phyloP scores from a whole-genome alignment of 1,284 basidiomycete species.

The Cryptococcus hybrid region DNA sequence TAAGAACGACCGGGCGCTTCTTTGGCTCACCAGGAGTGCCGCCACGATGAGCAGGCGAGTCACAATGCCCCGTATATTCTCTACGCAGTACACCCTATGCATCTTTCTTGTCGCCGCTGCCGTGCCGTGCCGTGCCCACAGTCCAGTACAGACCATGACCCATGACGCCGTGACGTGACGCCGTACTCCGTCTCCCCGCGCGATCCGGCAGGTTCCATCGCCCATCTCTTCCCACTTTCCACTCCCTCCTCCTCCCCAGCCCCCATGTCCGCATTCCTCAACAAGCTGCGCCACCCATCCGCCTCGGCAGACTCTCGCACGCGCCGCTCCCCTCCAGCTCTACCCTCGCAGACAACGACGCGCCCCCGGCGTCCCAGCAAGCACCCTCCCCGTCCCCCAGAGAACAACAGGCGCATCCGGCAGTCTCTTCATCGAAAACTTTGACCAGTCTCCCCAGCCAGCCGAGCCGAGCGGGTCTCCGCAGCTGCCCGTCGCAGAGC shows the following conservation, averaged over 20 bases:
- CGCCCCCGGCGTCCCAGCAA: background rate
- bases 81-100: background rate
- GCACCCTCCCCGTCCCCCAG: background rate
- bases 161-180: background rate
- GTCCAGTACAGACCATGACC: background rate
- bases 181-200: background rate
- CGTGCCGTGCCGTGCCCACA: background rate
- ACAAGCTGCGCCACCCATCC: background rate
- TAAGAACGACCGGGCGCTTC: conserved; percentile 1
- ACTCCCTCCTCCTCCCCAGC: background rate
- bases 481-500: no score
- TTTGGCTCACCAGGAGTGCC: conserved; percentile 5
- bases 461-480: background rate
- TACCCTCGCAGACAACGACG: background rate
- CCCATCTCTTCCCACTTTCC: background rate
- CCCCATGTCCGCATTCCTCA: conserved; percentile 1
- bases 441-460: conserved; percentile 3
- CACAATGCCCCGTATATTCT: conserved; percentile 2
- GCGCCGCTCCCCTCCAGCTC: background rate
- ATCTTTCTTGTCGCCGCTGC: background rate
- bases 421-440: conserved; percentile 28
- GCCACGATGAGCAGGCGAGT: conserved; percentile 4
- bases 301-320: background rate
- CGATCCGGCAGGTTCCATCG: background rate
- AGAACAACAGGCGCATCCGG: conserved; percentile 3